These are phyloP conservation scores for Yamadazyma olivae DNA, from an alignment of 805 yeast species.

Conservation along the genomic window DNA sequence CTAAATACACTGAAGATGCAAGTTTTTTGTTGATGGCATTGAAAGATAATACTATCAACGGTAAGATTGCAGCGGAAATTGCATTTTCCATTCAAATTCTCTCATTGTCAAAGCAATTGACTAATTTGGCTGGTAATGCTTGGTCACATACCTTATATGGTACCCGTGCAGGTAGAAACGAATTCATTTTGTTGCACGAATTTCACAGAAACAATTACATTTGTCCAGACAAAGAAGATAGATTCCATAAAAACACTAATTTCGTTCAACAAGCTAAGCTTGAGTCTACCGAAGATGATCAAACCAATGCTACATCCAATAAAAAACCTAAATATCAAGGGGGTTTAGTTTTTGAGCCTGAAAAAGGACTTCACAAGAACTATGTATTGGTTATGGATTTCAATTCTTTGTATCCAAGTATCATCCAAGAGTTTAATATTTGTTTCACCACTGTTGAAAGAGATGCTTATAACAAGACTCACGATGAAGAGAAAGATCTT, in stretches of 20 bases:
- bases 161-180: slow-evolving; percentile 94
- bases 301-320: slow-evolving; percentile 47
- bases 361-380: slow-evolving; percentile 87
- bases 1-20: slow-evolving; percentile 65
- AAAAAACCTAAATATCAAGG: slow-evolving; percentile 81
- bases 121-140: slow-evolving; percentile 93
- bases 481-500: slow-evolving; percentile 54
- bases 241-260: slow-evolving; percentile 32
- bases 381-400: slow-evolving; percentile 94
- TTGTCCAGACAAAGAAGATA: slow-evolving; percentile 79
- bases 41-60: slow-evolving; percentile 63
- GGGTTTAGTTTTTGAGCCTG: slow-evolving; percentile 96
- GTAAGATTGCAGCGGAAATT: slow-evolving; percentile 69
- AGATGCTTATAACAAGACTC: slow-evolving; percentile 38
- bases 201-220: slow-evolving; percentile 75
- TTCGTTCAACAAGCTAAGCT: slow-evolving; percentile 31
- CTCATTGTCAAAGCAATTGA: slow-evolving; percentile 85
- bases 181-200: slow-evolving; percentile 88
- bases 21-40: slow-evolving; percentile 65
- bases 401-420: slow-evolving; percentile 94
- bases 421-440: slow-evolving; percentile 94
- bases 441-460: slow-evolving; percentile 95
- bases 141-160: slow-evolving; percentile 96
- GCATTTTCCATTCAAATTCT: slow-evolving; percentile 82
- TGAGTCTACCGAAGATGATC: slow-evolving; percentile 40